A percentile compares a stretch with the other conserved stretches of the same genome.
phyloP scores from a whole-genome alignment of 139 green algal genomes.

The Chlamydomonas urium region DNA sequence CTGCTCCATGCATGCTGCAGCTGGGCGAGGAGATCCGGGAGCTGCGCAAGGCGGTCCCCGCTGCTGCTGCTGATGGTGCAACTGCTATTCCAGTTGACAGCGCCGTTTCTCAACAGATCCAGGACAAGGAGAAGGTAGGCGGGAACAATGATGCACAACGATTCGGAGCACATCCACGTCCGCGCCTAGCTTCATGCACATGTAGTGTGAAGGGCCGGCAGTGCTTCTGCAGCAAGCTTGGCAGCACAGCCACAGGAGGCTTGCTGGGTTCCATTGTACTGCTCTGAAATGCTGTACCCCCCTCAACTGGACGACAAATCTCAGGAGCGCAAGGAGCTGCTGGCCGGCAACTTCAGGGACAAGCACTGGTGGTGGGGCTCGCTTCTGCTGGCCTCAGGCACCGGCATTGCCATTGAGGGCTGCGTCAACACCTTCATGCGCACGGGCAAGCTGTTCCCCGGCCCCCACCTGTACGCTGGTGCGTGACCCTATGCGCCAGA shows the following conservation, averaged over 20 bases:
- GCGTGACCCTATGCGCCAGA: too few relatives aligned
- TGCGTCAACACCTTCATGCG: constrained; percentile 92
- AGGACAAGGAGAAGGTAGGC: constrained; percentile 71
- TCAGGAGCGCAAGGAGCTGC: constrained; percentile 88
- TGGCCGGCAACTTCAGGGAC: constrained; percentile 71
- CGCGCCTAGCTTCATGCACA: too few relatives aligned
- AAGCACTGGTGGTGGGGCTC: constrained; percentile 79
- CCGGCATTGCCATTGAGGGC: constrained; percentile 79
- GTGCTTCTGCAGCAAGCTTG: too few relatives aligned
- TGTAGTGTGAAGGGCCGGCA: too few relatives aligned
- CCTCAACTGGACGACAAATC: too few relatives aligned
- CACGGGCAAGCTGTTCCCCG: constrained; percentile 94
- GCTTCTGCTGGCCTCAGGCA: constrained; percentile 85
- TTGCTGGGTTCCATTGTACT: too few relatives aligned
- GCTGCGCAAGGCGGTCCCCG: constrained; percentile 68
- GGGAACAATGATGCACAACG: neutral
- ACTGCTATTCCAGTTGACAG: constrained; percentile 48
- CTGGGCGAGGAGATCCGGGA: constrained; percentile 70
- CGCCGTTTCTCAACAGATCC: constrained; percentile 59
- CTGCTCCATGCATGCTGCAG: constrained; percentile 3
- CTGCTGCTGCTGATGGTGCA: constrained; percentile 39
- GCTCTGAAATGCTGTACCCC: too few relatives aligned
- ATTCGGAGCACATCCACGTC: too few relatives aligned
- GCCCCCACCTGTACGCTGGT: constrained; percentile 93
- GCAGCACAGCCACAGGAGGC: too few relatives aligned